A percentile compares a stretch with the other conserved stretches of the same genome.
phyloP scores from a whole-genome alignment of 768 basidiomycete species.

The Neoboletus subvelutipes region DNA sequence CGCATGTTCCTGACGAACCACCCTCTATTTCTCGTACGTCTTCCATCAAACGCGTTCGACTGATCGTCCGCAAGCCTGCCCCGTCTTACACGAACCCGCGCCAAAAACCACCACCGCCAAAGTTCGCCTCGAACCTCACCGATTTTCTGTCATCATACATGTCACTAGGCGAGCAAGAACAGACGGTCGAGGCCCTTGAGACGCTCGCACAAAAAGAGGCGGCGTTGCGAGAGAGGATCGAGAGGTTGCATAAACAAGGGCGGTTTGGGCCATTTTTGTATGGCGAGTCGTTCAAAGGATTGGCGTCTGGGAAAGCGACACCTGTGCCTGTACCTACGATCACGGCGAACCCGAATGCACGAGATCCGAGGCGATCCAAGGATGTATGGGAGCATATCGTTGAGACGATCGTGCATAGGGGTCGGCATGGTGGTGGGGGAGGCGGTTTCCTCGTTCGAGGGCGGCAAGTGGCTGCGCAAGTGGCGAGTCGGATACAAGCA shows the following conservation, averaged over 20 bases:
- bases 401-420: slow-evolving; percentile 39
- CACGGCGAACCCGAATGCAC: slow-evolving; percentile 17
- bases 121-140: slow-evolving; percentile 53
- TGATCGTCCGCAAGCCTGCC: slow-evolving; percentile 65
- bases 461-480: slow-evolving; percentile 47
- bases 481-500: slow-evolving; percentile 63
- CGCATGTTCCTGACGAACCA: not conserved
- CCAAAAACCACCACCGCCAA: slow-evolving; percentile 59
- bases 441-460: slow-evolving; percentile 23
- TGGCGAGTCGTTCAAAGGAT: slow-evolving; percentile 23
- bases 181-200: slow-evolving; percentile 40
- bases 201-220: slow-evolving; percentile 44
- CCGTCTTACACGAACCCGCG: slow-evolving; percentile 61
- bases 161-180: slow-evolving; percentile 49
- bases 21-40: slow-evolving; percentile 17
- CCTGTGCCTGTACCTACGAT: slow-evolving; percentile 6
- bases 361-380: slow-evolving; percentile 26
- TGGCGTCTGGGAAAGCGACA: slow-evolving; percentile 1
- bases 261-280: slow-evolving; percentile 43
- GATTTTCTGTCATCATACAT: slow-evolving; percentile 63
- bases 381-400: slow-evolving; percentile 65
- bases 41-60: slow-evolving; percentile 57
- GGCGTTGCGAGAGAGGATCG: slow-evolving; percentile 42
- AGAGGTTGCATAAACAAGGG: slow-evolving; percentile 46
- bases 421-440: slow-evolving; percentile 15